A percentile compares a stretch with the other conserved stretches of the same genome.
Conservation (phyloP, 768 basidiomycete genomes). For the Amanita phalloides region DNA sequence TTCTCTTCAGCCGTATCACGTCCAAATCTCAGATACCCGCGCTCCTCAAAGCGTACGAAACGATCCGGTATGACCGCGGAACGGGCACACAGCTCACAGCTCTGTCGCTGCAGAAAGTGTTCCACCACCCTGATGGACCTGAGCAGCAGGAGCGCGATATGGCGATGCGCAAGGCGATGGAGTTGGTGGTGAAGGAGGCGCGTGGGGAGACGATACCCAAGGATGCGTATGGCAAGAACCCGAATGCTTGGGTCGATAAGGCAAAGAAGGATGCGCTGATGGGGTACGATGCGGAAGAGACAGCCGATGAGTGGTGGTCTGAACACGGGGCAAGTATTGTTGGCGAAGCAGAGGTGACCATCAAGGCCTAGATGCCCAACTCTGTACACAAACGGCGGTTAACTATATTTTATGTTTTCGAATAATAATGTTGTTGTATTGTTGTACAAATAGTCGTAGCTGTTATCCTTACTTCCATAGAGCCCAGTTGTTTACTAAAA, state of each 20-base stretch:
- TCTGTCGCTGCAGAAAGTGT: slow-evolving; percentile 39
- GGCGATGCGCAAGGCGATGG: slow-evolving; percentile 40
- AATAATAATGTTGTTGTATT: background rate
- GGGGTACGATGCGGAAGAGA: slow-evolving; percentile 44
- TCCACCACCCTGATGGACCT: slow-evolving; percentile 50
- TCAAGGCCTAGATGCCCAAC: background rate
- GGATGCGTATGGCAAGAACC: slow-evolving; percentile 17
- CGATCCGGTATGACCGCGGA: slow-evolving; percentile 38
- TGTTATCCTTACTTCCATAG: no score
- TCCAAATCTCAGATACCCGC: slow-evolving; percentile 29
- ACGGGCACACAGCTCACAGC: slow-evolving; percentile 37
- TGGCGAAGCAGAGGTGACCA: background rate
- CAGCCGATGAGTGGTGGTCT: slow-evolving; percentile 37
- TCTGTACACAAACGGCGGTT: background rate
- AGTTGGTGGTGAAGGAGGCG: slow-evolving; percentile 20
- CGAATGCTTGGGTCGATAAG: slow-evolving; percentile 49
- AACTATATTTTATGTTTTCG: background rate
- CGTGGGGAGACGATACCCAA: slow-evolving; percentile 9
- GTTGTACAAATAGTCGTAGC: background rate
- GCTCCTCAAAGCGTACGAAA: slow-evolving; percentile 42
- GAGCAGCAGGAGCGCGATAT: slow-evolving; percentile 41
- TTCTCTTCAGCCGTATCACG: slow-evolving; percentile 39
- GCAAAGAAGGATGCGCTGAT: slow-evolving; percentile 34
- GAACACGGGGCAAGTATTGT: background rate
- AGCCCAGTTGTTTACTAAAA: background rate